A percentile compares a stretch with the other conserved stretches of the same genome.
Evolutionary conservation across 2,329 filamentous ascomycete genomes (phyloP).

Genomic region (Emmonsiellopsis sp.): DNA sequence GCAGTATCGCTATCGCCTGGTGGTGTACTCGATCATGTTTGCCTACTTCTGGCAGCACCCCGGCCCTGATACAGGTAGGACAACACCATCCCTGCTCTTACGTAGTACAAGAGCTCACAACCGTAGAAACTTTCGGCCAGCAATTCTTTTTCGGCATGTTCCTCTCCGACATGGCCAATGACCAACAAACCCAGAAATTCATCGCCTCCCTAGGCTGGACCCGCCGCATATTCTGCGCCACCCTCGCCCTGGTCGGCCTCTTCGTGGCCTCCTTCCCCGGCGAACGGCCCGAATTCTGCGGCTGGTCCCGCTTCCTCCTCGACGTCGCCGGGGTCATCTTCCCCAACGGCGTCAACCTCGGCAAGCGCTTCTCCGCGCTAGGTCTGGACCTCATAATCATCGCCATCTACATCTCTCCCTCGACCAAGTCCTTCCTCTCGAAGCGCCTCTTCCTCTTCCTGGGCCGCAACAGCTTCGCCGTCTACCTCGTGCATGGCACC

Average conservation of each 20-base stretch:
- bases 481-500: slow-evolving; percentile 47
- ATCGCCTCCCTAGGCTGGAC: slow-evolving; percentile 32
- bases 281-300: slow-evolving; percentile 40
- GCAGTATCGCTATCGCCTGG: slow-evolving; percentile 35
- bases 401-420: slow-evolving; percentile 43
- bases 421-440: slow-evolving; percentile 40
- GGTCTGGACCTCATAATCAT: slow-evolving; percentile 41
- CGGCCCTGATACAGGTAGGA: slow-evolving; percentile 37
- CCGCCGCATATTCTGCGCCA: slow-evolving; percentile 28
- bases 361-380: slow-evolving; percentile 38
- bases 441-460: slow-evolving; percentile 44
- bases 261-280: slow-evolving; percentile 42
- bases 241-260: slow-evolving; percentile 35
- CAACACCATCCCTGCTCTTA: not conserved
- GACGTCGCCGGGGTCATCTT: slow-evolving; percentile 36
- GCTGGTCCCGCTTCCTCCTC: slow-evolving; percentile 40
- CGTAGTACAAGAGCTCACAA: not conserved
- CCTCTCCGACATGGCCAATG: slow-evolving; percentile 42
- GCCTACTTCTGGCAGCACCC: slow-evolving; percentile 42
- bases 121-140: slow-evolving; percentile 44
- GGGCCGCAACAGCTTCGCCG: slow-evolving; percentile 46
- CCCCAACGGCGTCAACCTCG: slow-evolving; percentile 34
- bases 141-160: slow-evolving; percentile 45
- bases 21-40: slow-evolving; percentile 35
- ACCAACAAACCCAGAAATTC: slow-evolving; percentile 37